These are phyloP conservation scores for Hymenoscyphus infarciens DNA, from an alignment of 2,329 filamentous ascomycete species.

Conservation along the genomic window DNA sequence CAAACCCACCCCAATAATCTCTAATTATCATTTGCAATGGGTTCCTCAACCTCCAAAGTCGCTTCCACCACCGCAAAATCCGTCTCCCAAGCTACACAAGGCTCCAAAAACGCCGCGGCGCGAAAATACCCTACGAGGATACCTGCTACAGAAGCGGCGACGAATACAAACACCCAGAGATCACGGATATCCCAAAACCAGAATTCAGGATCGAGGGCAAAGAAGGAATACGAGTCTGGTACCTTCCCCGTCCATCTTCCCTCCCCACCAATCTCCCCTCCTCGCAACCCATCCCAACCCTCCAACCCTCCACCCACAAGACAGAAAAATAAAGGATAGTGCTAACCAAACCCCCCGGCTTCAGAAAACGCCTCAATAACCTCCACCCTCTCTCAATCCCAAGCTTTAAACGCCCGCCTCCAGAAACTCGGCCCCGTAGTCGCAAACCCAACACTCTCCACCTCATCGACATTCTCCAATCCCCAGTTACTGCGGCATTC, in stretches of 20 bases:
- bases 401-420: constrained; percentile 25
- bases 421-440: constrained; percentile 29
- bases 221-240: background rate
- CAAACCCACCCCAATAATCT: no score
- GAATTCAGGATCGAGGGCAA: background rate
- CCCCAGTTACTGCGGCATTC: constrained; percentile 3
- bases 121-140: constrained; percentile 33
- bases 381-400: constrained; percentile 19
- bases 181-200: background rate
- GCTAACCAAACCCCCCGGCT: constrained; percentile 7
- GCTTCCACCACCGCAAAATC: constrained; percentile 12
- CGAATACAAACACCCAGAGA: constrained; percentile 12
- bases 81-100: constrained; percentile 21
- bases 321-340: background rate
- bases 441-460: constrained; percentile 31
- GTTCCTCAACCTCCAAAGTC: constrained; percentile 29
- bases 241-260: no score
- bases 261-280: no score
- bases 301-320: background rate
- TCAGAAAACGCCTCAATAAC: constrained; percentile 6
- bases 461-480: constrained; percentile 31
- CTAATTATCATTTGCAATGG: constrained; percentile 21
- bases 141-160: constrained; percentile 16
- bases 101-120: constrained; percentile 18
- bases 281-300: background rate